A percentile compares a stretch with the other conserved stretches of the same genome.
These are phyloP conservation scores for Penicillium sp. DNA, from an alignment of 2,329 filamentous ascomycete genomes.

Conservation along the genomic window DNA sequence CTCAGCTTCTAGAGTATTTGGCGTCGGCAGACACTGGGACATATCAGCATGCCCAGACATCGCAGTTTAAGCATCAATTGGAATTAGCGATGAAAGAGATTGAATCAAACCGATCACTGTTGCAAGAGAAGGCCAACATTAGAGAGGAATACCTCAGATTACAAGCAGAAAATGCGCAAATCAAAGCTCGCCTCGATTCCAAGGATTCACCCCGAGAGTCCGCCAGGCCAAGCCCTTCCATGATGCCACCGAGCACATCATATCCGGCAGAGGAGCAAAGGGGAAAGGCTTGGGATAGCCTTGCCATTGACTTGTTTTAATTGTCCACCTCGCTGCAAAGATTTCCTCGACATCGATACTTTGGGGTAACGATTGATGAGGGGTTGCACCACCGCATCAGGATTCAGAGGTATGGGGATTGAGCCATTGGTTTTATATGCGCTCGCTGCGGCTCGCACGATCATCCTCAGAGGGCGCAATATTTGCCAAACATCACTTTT, in stretches of 20 bases:
- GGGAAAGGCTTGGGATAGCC: slow-evolving; percentile 27
- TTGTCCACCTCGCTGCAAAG: background rate
- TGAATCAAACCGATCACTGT: slow-evolving; percentile 19
- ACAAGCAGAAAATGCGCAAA: slow-evolving; percentile 24
- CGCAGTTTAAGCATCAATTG: slow-evolving; percentile 24
- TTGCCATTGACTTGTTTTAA: slow-evolving; percentile 27
- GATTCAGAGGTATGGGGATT: background rate
- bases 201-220: slow-evolving; percentile 13
- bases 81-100: slow-evolving; percentile 24
- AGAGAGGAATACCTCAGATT: slow-evolving; percentile 24
- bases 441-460: too few species aligned
- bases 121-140: slow-evolving; percentile 20
- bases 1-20: slow-evolving; percentile 14
- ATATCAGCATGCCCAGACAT: slow-evolving; percentile 9
- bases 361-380: background rate
- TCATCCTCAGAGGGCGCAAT: background rate
- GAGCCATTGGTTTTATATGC: background rate
- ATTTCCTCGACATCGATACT: background rate
- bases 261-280: slow-evolving; percentile 14
- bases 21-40: slow-evolving; percentile 9
- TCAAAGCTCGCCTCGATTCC: slow-evolving; percentile 21
- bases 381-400: background rate
- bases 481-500: background rate
- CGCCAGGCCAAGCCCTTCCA: slow-evolving; percentile 5
- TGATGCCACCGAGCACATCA: slow-evolving; percentile 6